Base-by-base conservation (phyloP, 2,329 filamentous ascomycete genomes). In the Hymenoscyphus salicellus region DNA sequence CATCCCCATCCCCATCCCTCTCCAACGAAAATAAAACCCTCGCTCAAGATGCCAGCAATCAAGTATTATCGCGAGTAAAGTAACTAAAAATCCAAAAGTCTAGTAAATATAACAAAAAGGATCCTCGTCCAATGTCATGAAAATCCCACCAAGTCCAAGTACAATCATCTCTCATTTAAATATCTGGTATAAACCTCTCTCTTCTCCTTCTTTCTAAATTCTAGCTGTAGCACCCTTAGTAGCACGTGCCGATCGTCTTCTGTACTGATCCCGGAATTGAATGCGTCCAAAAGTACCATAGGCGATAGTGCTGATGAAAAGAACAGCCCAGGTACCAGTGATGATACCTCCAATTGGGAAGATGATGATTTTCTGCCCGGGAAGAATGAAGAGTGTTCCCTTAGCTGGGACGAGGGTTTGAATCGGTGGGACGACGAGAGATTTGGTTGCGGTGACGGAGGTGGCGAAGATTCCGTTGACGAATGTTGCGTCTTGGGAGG, bases 341-440 rank as follows among this genome's bases (percentile, higher is more conserved):
- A 93, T 82, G 69, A 91, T 78, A n/a, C 89, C 78, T 20, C 90
- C 90, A 33, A 89, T 79, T 7, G 90, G 89, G 76, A 90, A 88
- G 66, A 92, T 85, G 71, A 90, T 80, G 62, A 92, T 81, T 66
- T 85, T 82, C 46, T 86, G 82, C 55, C 90, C 90, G 0, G 90
- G 90, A 1, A 93, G 78, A 16, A 91, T 80, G 69, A 92, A 92
- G 1, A 88, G 85, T 10, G 66, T 61, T 36, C 68, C 71, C 10
- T 69, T 61, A n/a, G 80, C 76, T 61, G 72, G 70, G 23, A 74
- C 72, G 30, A 73, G 71, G 17, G 73, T 75, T 66, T 73, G 73
- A 33, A 75, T 72, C 0, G 73, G 74, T 17, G 69, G 67, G 5
- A 33, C 36, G 20, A 80, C 75, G 66, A 63, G 65, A 2, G 68